phyloP scores from a whole-genome alignment of 2,329 filamentous ascomycete species.

The Diaporthe helianthi region DNA sequence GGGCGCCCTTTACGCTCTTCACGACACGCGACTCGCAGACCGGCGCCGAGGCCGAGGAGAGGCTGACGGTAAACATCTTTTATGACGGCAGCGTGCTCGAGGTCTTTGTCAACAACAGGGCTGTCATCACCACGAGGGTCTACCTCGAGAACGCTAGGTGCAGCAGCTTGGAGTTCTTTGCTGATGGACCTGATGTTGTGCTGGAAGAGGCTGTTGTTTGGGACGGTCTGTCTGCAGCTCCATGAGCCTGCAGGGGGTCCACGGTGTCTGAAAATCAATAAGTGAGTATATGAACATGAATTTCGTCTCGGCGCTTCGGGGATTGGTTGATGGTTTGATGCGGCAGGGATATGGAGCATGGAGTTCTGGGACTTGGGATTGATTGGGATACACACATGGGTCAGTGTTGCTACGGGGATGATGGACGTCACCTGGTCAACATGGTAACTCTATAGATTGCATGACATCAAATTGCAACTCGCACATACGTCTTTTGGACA shows the following conservation, averaged over 20 bases:
- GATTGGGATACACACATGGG: too few species aligned
- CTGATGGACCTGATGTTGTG: constrained; percentile 29
- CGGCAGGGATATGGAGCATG: not conserved
- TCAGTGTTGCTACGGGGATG: too few species aligned
- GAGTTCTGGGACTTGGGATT: not conserved
- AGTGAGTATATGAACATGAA: not conserved
- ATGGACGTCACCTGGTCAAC: too few species aligned
- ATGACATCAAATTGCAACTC: constrained; percentile 4
- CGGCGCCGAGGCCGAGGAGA: constrained; percentile 42
- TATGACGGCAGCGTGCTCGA: constrained; percentile 52
- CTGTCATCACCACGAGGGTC: constrained; percentile 49
- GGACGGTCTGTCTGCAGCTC: constrained; percentile 18
- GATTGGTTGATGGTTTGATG: not conserved
- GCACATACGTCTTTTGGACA: not conserved
- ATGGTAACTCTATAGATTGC: constrained; percentile 6
- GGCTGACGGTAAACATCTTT: constrained; percentile 49
- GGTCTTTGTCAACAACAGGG: constrained; percentile 53
- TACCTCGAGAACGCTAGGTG: constrained; percentile 40
- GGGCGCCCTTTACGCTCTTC: constrained; percentile 55
- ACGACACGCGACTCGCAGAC: constrained; percentile 36
- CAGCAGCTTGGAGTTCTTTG: constrained; percentile 40
- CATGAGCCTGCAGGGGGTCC: not conserved
- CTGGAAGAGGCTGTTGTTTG: constrained; percentile 23
- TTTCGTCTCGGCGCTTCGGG: not conserved
- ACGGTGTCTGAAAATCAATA: not conserved